A percentile compares a stretch with the other conserved stretches of the same genome.
phyloP scores from a whole-genome alignment of 1,284 basidiomycete genomes.

The Trichosporon sp. region DNA sequence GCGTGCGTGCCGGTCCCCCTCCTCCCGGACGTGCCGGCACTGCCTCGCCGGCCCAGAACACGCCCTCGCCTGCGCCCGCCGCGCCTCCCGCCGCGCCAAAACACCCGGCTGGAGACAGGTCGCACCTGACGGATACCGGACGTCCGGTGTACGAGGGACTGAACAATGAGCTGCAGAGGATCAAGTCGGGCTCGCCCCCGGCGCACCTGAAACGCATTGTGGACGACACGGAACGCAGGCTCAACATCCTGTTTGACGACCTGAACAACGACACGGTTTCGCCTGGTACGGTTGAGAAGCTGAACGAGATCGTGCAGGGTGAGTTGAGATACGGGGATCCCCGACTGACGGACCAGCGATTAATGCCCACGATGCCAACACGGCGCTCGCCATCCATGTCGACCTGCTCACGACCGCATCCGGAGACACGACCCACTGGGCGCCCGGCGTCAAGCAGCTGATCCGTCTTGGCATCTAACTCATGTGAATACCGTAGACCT shows the following conservation, averaged over 20 bases:
- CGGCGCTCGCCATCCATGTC: slow-evolving; percentile 69
- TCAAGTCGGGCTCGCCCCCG: slow-evolving; percentile 64
- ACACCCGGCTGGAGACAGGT: slow-evolving; percentile 84
- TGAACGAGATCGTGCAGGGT: slow-evolving; percentile 67
- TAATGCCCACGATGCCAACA: slow-evolving; percentile 63
- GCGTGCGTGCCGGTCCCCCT: slow-evolving; percentile 30
- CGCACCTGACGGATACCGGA: slow-evolving; percentile 74
- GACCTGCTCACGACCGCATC: slow-evolving; percentile 71
- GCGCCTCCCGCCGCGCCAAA: slow-evolving; percentile 42
- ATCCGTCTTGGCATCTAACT: slow-evolving; percentile 36
- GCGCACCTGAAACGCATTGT: slow-evolving; percentile 67
- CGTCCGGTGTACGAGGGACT: slow-evolving; percentile 67
- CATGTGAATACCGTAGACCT: not conserved
- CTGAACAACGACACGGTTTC: slow-evolving; percentile 86
- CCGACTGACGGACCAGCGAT: slow-evolving; percentile 58
- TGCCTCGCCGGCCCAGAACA: slow-evolving; percentile 9
- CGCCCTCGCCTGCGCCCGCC: slow-evolving; percentile 28
- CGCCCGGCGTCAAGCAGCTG: slow-evolving; percentile 78
- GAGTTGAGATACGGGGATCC: slow-evolving; percentile 22
- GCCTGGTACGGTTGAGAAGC: slow-evolving; percentile 63
- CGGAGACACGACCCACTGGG: slow-evolving; percentile 80
- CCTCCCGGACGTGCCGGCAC: slow-evolving; percentile 28
- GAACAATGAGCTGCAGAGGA: slow-evolving; percentile 58
- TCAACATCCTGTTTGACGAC: slow-evolving; percentile 82
- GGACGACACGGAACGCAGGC: slow-evolving; percentile 80